These are phyloP conservation scores for Eucalyptus caleyi DNA, from an alignment of 345 rosid genomes.

Conservation along the genomic window DNA sequence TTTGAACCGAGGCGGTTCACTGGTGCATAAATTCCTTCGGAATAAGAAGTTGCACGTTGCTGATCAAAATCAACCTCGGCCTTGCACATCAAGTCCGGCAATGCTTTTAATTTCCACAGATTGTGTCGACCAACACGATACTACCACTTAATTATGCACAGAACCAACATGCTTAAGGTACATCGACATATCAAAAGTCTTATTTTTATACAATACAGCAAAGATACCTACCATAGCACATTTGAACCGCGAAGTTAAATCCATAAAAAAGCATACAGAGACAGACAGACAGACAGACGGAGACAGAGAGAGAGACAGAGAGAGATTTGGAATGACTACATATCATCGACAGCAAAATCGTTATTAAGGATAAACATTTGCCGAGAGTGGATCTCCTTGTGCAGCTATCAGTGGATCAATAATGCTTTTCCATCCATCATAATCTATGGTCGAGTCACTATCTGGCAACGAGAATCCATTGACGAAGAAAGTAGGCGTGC, in stretches of 20 bases:
- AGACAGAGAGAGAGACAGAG: not conserved
- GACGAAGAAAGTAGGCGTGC: slow-evolving; percentile 58
- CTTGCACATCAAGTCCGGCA: not conserved
- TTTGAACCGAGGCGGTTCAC: not conserved
- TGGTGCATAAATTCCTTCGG: not conserved
- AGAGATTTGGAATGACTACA: not conserved
- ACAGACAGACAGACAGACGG: not conserved
- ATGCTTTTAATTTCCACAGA: not conserved
- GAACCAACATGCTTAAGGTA: not conserved
- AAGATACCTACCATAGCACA: not conserved
- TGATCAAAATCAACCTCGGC: not conserved
- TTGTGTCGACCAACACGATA: not conserved
- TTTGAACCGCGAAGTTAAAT: not conserved
- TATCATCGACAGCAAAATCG: not conserved
- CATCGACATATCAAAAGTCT: not conserved
- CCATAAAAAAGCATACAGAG: not conserved
- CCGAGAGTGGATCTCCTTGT: not conserved
- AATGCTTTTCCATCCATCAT: slow-evolving; percentile 44
- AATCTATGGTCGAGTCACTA: slow-evolving; percentile 33
- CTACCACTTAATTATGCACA: not conserved
- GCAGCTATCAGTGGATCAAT: slow-evolving; percentile 45
- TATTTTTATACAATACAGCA: not conserved
- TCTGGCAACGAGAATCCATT: slow-evolving; percentile 66
- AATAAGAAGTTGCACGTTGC: not conserved
- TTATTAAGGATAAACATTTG: not conserved